Evolutionary conservation across 805 yeast genomes (phyloP).

Genomic region (Yarrowia sp.): DNA sequence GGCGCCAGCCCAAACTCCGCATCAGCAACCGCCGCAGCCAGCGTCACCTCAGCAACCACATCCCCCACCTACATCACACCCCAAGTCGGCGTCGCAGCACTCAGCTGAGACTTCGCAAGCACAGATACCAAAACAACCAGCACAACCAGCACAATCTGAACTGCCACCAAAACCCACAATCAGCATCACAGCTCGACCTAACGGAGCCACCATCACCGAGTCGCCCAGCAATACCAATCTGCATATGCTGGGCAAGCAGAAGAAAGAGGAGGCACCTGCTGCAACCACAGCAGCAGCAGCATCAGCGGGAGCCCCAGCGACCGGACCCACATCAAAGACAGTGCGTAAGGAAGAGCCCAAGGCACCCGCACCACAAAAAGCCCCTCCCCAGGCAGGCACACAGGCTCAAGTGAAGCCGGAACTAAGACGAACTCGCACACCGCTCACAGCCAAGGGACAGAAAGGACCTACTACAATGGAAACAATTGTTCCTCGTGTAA

Average conservation of each 20-base stretch:
- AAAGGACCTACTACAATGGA: conserved; percentile 29
- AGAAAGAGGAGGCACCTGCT: neutral
- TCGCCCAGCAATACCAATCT: conserved; percentile 17
- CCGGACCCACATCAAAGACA: neutral
- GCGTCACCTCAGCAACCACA: neutral
- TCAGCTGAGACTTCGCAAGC: neutral
- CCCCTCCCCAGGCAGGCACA: neutral
- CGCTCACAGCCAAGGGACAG: neutral
- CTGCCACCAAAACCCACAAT: conserved; percentile 6
- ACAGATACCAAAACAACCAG: neutral
- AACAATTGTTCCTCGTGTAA: conserved; percentile 80
- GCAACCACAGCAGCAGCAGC: neutral
- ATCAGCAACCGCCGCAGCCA: neutral
- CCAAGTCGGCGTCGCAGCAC: neutral
- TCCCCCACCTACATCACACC: neutral
- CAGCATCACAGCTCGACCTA: conserved; percentile 20
- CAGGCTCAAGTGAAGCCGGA: neutral
- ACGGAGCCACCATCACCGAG: conserved; percentile 24
- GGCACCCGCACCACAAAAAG: neutral
- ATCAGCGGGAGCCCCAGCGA: neutral
- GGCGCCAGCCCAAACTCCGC: neutral
- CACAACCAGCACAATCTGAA: neutral
- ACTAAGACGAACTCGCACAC: conserved; percentile 9
- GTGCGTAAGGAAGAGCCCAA: neutral
- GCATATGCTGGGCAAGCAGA: conserved; percentile 5